phyloP scores from a whole-genome alignment of 2,329 filamentous ascomycete genomes.

The Botrytis porri region DNA sequence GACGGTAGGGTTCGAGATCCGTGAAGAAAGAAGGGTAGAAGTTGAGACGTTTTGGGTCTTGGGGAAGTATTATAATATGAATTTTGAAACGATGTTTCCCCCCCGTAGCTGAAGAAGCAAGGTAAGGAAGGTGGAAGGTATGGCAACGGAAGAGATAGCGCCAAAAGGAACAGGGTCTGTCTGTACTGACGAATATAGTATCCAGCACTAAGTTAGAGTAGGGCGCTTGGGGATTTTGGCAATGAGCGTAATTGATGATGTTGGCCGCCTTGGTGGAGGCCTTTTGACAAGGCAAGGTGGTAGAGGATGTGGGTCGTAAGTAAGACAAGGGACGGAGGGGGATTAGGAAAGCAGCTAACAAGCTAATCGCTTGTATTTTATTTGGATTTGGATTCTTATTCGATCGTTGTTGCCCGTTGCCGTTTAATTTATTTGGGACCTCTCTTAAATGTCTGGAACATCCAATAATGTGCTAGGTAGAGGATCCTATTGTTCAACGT shows the following conservation, averaged over 20 bases:
- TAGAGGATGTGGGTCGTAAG: constrained; percentile 11
- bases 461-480: neutral
- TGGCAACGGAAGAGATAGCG: constrained; percentile 24
- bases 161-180: constrained; percentile 27
- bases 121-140: constrained; percentile 16
- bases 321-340: constrained; percentile 9
- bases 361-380: neutral
- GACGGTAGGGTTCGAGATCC: constrained; percentile 30
- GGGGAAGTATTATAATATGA: constrained; percentile 36
- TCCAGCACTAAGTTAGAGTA: constrained; percentile 17
- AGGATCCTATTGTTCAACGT: constrained; percentile 5
- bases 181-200: constrained; percentile 20
- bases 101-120: constrained; percentile 23
- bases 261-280: constrained; percentile 10
- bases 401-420: neutral
- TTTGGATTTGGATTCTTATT: neutral
- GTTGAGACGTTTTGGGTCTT: constrained; percentile 22
- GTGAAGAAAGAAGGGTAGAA: constrained; percentile 26
- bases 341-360: neutral
- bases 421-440: neutral
- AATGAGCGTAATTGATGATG: constrained; percentile 20
- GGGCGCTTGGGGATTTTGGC: constrained; percentile 21
- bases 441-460: neutral
- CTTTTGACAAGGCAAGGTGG: constrained; percentile 4
- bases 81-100: constrained; percentile 25